Conservation (phyloP, 139 green algal genomes). For the Asterochloris erici region DNA sequence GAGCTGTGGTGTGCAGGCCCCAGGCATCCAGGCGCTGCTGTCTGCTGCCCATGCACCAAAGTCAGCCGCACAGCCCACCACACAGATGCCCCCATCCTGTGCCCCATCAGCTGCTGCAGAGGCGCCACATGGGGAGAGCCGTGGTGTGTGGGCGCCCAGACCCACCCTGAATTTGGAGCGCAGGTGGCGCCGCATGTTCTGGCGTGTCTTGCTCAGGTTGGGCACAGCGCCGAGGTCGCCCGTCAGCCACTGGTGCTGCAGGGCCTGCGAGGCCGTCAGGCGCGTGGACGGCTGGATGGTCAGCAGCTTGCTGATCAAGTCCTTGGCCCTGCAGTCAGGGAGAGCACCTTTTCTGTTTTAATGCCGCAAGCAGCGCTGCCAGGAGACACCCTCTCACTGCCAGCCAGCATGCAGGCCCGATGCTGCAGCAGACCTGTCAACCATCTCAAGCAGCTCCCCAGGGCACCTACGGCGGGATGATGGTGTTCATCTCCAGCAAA, state of each 20-base stretch:
- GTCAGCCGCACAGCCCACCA: not conserved
- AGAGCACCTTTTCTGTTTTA: not conserved
- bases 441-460: too few species aligned
- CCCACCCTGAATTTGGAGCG: constrained; percentile 3
- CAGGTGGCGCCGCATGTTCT: constrained; percentile 15
- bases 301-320: constrained; percentile 68
- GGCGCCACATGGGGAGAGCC: not conserved
- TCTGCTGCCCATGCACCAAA: not conserved
- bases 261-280: constrained; percentile 59
- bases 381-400: too few species aligned
- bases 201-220: constrained; percentile 12
- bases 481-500: not conserved
- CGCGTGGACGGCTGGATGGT: constrained; percentile 52
- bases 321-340: constrained; percentile 53
- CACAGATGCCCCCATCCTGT: not conserved
- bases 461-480: not conserved
- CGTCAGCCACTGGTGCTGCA: constrained; percentile 70
- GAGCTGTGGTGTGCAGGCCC: not conserved
- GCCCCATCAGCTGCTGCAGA: not conserved
- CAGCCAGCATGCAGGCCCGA: too few species aligned
- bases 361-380: not conserved
- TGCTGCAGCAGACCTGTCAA: too few species aligned
- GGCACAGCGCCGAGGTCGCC: not conserved
- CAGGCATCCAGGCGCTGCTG: not conserved
- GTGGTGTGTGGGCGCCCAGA: too few species aligned